Evolutionary conservation across 805 yeast genomes (phyloP).

Genomic region (Teunomyces barrocoloradensis): DNA sequence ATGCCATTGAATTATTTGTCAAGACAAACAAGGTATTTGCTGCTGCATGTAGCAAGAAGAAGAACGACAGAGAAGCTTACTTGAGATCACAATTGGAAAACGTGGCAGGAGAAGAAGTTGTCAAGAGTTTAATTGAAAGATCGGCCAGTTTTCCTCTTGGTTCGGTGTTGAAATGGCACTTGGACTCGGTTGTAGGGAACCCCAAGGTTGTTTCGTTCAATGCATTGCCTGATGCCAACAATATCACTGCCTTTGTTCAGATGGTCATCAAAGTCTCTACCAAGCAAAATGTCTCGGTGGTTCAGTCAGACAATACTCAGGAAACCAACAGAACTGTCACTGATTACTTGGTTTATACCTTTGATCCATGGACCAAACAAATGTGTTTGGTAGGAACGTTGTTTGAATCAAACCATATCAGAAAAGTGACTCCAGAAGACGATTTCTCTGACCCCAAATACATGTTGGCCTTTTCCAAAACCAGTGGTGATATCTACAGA

Average conservation of each 20-base stretch:
- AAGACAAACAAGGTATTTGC: slow-evolving; percentile 84
- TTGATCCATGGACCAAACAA: slow-evolving; percentile 39
- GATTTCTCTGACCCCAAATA: slow-evolving; percentile 15
- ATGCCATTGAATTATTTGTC: slow-evolving; percentile 73
- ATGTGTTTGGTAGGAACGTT: slow-evolving; percentile 39
- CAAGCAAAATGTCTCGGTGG: slow-evolving; percentile 34
- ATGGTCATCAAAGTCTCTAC: slow-evolving; percentile 37
- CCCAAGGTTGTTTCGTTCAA: slow-evolving; percentile 76
- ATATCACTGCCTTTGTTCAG: slow-evolving; percentile 38
- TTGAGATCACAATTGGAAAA: slow-evolving; percentile 39
- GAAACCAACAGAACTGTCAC: slow-evolving; percentile 28
- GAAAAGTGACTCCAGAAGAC: slow-evolving; percentile 39
- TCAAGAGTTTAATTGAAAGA: slow-evolving; percentile 29
- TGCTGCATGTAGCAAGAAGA: slow-evolving; percentile 34
- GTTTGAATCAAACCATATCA: slow-evolving; percentile 35
- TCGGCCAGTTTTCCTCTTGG: slow-evolving; percentile 50
- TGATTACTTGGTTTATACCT: slow-evolving; percentile 38
- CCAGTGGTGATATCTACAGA: slow-evolving; percentile 41
- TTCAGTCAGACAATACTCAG: slow-evolving; percentile 16
- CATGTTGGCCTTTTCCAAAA: slow-evolving; percentile 27
- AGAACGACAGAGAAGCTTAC: slow-evolving; percentile 37
- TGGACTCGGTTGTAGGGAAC: slow-evolving; percentile 61
- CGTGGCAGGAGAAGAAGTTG: slow-evolving; percentile 32
- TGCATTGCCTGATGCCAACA: slow-evolving; percentile 52
- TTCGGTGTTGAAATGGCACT: slow-evolving; percentile 69